A percentile compares a stretch with the other conserved stretches of the same genome.
Conservation (phyloP, 2,329 filamentous ascomycete genomes). For the Hymenoscyphus infarciens region DNA sequence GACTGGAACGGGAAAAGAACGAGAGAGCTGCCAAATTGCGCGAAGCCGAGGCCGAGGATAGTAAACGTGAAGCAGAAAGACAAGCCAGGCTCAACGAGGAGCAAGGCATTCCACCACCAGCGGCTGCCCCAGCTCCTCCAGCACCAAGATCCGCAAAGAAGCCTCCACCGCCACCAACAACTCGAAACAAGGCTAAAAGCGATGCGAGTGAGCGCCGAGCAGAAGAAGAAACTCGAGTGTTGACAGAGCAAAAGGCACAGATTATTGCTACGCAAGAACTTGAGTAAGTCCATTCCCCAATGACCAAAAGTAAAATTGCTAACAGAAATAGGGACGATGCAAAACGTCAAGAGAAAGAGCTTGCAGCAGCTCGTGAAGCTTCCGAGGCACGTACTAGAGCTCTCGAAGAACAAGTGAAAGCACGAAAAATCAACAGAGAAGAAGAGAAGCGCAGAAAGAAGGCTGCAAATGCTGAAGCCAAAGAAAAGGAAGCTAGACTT, state of each 20-base stretch:
- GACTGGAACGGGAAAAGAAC: slow-evolving; percentile 80
- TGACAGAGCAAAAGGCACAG: slow-evolving; percentile 72
- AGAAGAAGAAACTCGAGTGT: slow-evolving; percentile 60
- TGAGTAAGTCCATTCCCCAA: slow-evolving; percentile 64
- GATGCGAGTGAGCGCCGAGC: slow-evolving; percentile 56
- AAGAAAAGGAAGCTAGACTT: slow-evolving; percentile 81
- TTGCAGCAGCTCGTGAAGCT: slow-evolving; percentile 75
- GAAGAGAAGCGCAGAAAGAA: slow-evolving; percentile 94
- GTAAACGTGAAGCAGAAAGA: slow-evolving; percentile 80
- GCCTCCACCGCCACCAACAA: slow-evolving; percentile 75
- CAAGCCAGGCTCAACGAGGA: slow-evolving; percentile 47
- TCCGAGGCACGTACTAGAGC: slow-evolving; percentile 80
- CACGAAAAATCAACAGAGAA: slow-evolving; percentile 91
- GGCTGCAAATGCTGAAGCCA: slow-evolving; percentile 78
- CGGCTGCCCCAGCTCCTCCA: slow-evolving; percentile 20
- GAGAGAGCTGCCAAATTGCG: slow-evolving; percentile 84
- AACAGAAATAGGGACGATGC: slow-evolving; percentile 61
- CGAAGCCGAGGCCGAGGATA: slow-evolving; percentile 92
- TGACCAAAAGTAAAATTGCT: slow-evolving; percentile 10
- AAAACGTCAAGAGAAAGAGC: slow-evolving; percentile 71
- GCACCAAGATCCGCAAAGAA: slow-evolving; percentile 47
- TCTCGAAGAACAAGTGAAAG: slow-evolving; percentile 88
- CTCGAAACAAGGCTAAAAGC: slow-evolving; percentile 64
- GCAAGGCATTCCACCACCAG: slow-evolving; percentile 33
- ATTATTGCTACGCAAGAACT: slow-evolving; percentile 69